Percentiles rank a stretch among this genome's conserved stretches.
Evolutionary conservation across 169 alveolate species (phyloP).

Genomic region (Perkinsus chesapeaki): DNA sequence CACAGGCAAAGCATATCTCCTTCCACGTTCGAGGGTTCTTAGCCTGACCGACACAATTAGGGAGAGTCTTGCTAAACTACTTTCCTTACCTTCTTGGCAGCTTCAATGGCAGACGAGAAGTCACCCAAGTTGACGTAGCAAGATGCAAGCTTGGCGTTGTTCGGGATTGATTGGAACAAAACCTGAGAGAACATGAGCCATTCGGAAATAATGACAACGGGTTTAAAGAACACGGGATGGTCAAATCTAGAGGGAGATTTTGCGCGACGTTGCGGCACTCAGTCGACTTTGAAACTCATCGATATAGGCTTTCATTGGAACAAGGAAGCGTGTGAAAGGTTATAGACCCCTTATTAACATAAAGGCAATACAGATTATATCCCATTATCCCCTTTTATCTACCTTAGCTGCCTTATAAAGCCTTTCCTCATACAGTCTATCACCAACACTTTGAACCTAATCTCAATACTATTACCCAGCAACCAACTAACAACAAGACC

Average conservation of each 20-base stretch:
- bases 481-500: not conserved
- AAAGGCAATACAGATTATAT: too few species aligned
- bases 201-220: not conserved
- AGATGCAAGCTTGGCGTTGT: constrained; percentile 92
- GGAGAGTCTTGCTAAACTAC: constrained; percentile 16
- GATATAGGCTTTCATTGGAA: too few species aligned
- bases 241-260: too few species aligned
- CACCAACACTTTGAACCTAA: constrained; percentile 79
- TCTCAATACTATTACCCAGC: not conserved
- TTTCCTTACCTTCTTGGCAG: constrained; percentile 96
- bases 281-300: too few species aligned
- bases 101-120: constrained; percentile 91
- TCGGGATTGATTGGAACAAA: constrained; percentile 84
- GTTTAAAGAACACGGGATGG: not conserved
- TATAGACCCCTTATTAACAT: too few species aligned
- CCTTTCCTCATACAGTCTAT: constrained; percentile 76
- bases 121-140: constrained; percentile 88
- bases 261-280: too few species aligned
- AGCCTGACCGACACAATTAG: not conserved
- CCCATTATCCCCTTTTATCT: not conserved
- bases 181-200: constrained; percentile 72
- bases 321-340: too few species aligned
- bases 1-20: constrained; percentile 88
- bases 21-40: constrained; percentile 41
- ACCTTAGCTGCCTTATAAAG: constrained; percentile 57